Evolutionary conservation across 2,329 filamentous ascomycete species (phyloP), one percentile per base, ranked within the genome.

Genomic region (Tolypocladium ophioglossoides): DNA sequence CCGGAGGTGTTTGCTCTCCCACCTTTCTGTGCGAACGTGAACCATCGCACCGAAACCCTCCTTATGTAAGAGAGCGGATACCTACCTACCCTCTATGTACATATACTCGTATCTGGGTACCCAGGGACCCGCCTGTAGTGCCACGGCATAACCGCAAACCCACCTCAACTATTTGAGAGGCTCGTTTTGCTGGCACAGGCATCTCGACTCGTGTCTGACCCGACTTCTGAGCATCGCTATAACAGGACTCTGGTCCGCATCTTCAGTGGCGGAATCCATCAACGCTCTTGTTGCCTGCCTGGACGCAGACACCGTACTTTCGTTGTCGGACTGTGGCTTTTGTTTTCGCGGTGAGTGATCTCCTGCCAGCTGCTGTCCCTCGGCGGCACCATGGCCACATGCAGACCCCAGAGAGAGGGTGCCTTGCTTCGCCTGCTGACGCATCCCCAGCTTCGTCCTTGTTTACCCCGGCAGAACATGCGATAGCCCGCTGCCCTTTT

Each of bases 231-330:
- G 30, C 54, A 53, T 51, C 39, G 40, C 38, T 32, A 47, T 20
- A 51, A 37, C 52, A 55, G 64, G 63, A 62, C 62, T 59, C 54
- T 58, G 58, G 62, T 65, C 64, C 64, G 61, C 61, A 63, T 58
- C 57, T 56, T 54, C 57, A 60, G 58, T 59, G 64, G 62, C 64
- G 59, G 63, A 61, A 66, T 57, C 57, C 60, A 60, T 63, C 58
- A 53, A 59, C 37, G 59, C 53, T 55, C 57, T 60, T 59, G 60
- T 67, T 60, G 64, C 64, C 67, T 70, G 68, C 68, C 68, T 69
- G 67, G 68, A 70, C 67, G 68, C 68, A 70, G 68, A 69, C 62
- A 64, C 58, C 58, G 55, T 66, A 58, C 59, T 62, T 67, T 69
- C 61, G 55, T 67, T 68, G 58, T 58, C 57, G 55, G 57, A 58